phyloP scores from a whole-genome alignment of 129 eudicot species.

The Centella asiatica region DNA sequence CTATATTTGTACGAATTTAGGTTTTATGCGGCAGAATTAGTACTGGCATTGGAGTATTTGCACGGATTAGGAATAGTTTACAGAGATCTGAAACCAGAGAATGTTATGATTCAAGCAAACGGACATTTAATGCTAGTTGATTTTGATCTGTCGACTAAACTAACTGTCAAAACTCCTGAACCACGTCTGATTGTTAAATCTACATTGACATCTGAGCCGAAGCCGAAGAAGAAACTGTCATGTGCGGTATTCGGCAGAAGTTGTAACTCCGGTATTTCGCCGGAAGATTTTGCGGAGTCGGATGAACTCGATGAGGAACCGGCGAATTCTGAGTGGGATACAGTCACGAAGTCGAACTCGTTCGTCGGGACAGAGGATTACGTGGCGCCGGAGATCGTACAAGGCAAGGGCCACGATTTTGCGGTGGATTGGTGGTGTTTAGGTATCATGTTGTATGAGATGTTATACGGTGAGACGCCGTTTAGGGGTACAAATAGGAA shows the following conservation, averaged over 20 bases:
- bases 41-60: slow-evolving; percentile 81
- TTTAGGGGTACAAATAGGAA: slow-evolving; percentile 63
- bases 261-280: slow-evolving; percentile 33
- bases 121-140: slow-evolving; percentile 91
- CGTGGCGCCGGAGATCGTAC: slow-evolving; percentile 83
- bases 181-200: slow-evolving; percentile 8
- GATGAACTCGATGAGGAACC: slow-evolving; percentile 19
- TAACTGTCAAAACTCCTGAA: slow-evolving; percentile 37
- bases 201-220: slow-evolving; percentile 5
- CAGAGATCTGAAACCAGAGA: slow-evolving; percentile 89
- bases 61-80: slow-evolving; percentile 77
- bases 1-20: slow-evolving; percentile 15
- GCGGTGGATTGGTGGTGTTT: slow-evolving; percentile 92
- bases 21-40: slow-evolving; percentile 85
- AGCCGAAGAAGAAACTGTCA: slow-evolving; percentile 22
- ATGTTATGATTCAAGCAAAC: slow-evolving; percentile 72
- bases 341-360: slow-evolving; percentile 62
- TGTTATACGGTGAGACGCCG: slow-evolving; percentile 89
- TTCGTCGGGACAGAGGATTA: slow-evolving; percentile 99
- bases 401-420: slow-evolving; percentile 78
- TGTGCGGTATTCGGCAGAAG: slow-evolving; percentile 12
- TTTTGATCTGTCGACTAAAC: slow-evolving; percentile 89
- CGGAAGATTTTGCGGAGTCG: slow-evolving; percentile 36
- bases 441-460: slow-evolving; percentile 65
- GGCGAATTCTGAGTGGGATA: slow-evolving; percentile 19